Conservation (phyloP, 768 basidiomycete species). For the Tylopilus sp. region DNA sequence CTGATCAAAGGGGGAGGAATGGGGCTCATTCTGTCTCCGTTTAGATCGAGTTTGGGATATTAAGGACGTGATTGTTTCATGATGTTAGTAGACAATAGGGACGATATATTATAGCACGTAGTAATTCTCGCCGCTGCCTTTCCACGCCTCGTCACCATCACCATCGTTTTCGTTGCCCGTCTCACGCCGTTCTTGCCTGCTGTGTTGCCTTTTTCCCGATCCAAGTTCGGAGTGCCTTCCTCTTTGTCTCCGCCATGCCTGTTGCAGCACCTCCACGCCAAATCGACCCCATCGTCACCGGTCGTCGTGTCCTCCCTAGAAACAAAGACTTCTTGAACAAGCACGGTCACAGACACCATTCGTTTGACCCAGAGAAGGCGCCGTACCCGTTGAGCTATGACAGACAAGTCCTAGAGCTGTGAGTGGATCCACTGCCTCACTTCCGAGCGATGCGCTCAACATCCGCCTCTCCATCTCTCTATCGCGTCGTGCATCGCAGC, state of each 20-base stretch:
- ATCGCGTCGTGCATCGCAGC: slow-evolving; percentile 27
- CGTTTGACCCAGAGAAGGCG: slow-evolving; percentile 69
- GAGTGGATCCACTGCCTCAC: slow-evolving; percentile 24
- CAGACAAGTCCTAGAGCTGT: slow-evolving; percentile 65
- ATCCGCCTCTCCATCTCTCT: not conserved
- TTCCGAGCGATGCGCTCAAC: slow-evolving; percentile 4
- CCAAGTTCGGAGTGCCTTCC: not conserved
- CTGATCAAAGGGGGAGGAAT: slow-evolving; percentile 39
- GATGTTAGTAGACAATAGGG: not conserved
- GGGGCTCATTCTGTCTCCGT: slow-evolving; percentile 19
- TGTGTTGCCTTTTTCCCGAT: not conserved
- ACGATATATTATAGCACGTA: not conserved
- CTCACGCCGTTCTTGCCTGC: slow-evolving; percentile 7
- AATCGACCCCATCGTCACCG: slow-evolving; percentile 19
- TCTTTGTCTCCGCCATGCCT: slow-evolving; percentile 14
- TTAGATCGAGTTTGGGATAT: slow-evolving; percentile 30
- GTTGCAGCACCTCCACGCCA: slow-evolving; percentile 16
- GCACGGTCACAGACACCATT: slow-evolving; percentile 62
- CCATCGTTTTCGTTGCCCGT: not conserved
- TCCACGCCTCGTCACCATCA: slow-evolving; percentile 11
- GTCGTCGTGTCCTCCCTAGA: slow-evolving; percentile 32
- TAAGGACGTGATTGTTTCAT: slow-evolving; percentile 19
- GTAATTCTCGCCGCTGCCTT: not conserved
- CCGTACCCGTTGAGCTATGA: slow-evolving; percentile 79
- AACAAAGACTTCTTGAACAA: slow-evolving; percentile 59